Evolutionary conservation across 2,329 filamentous ascomycete genomes (phyloP).

Genomic region (Aspergillus transmontanensis): DNA sequence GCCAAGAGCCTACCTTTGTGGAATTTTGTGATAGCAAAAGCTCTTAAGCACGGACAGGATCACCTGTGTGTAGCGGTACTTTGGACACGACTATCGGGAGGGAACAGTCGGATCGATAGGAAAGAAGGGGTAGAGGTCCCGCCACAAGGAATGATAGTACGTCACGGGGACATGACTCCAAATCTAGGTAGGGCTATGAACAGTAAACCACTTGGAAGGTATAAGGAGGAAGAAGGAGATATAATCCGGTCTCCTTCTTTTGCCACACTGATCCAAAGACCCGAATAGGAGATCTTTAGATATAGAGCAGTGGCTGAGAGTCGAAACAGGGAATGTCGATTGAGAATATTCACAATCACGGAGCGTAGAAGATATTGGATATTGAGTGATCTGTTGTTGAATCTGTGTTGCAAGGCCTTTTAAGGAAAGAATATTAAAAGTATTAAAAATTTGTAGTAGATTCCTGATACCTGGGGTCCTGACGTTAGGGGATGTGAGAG

Average conservation of each 20-base stretch:
- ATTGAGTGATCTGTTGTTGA: slow-evolving; percentile 15
- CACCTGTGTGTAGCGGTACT: slow-evolving; percentile 11
- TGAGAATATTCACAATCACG: slow-evolving; percentile 16
- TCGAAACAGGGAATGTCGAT: slow-evolving; percentile 3
- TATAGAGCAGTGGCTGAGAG: slow-evolving; percentile 19
- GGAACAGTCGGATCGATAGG: slow-evolving; percentile 13
- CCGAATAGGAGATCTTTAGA: slow-evolving; percentile 11
- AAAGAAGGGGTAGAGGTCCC: slow-evolving; percentile 25
- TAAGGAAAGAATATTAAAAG: slow-evolving; percentile 11
- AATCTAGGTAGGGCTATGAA: slow-evolving; percentile 9
- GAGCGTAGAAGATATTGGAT: slow-evolving; percentile 12
- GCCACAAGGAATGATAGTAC: slow-evolving; percentile 30
- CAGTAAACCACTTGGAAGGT: slow-evolving; percentile 10
- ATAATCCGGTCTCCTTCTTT: background rate
- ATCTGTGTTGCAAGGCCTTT: slow-evolving; percentile 19
- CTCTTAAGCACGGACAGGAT: slow-evolving; percentile 16
- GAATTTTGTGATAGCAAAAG: slow-evolving; percentile 14
- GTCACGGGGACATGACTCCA: slow-evolving; percentile 30
- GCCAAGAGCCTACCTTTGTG: slow-evolving; percentile 15
- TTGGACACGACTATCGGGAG: slow-evolving; percentile 10
- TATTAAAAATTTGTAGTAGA: background rate
- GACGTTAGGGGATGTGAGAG: slow-evolving; percentile 2
- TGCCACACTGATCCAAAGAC: slow-evolving; percentile 8
- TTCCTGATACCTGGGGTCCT: background rate
- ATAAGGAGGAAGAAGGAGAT: background rate